These are phyloP conservation scores for Thielaviopsis musarum DNA, from an alignment of 2,329 filamentous ascomycete genomes.

Conservation along the genomic window DNA sequence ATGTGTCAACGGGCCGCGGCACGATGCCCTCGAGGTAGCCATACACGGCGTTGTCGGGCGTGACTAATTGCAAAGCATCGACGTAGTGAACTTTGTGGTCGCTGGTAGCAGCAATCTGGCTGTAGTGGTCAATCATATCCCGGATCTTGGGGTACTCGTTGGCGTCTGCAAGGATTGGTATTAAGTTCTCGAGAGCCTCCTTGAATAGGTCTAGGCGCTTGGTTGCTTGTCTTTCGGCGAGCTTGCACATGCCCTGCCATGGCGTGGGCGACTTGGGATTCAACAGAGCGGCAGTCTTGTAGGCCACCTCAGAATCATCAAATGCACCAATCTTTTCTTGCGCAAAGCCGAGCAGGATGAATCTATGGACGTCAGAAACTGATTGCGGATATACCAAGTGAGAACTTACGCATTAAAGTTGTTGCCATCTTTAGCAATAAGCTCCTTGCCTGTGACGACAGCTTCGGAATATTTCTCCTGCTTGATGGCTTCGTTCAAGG, in stretches of 20 bases:
- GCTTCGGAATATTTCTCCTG: constrained; percentile 65
- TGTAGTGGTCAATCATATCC: constrained; percentile 62
- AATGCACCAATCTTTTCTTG: constrained; percentile 57
- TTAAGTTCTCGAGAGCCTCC: constrained; percentile 44
- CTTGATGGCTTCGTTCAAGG: constrained; percentile 62
- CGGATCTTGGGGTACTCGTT: constrained; percentile 48
- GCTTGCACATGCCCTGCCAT: constrained; percentile 76
- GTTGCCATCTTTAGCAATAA: constrained; percentile 55
- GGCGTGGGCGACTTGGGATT: constrained; percentile 66
- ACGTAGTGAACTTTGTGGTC: constrained; percentile 61
- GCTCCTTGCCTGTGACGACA: constrained; percentile 46
- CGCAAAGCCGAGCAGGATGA: constrained; percentile 72
- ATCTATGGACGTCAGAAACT: constrained; percentile 26
- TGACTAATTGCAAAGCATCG: constrained; percentile 54
- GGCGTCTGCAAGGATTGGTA: constrained; percentile 52
- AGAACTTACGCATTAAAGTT: constrained; percentile 62
- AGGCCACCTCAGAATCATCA: constrained; percentile 60
- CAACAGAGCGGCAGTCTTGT: constrained; percentile 52
- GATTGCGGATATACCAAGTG: not conserved
- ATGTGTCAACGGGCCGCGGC: constrained; percentile 62
- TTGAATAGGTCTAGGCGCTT: constrained; percentile 5
- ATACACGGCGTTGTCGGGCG: constrained; percentile 72
- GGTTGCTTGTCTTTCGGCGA: constrained; percentile 51
- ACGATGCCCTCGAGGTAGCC: constrained; percentile 67
- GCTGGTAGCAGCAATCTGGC: constrained; percentile 53